A percentile compares a stretch with the other conserved stretches of the same genome.
Conservation (phyloP, 345 rosid genomes). For the Lepidium aucheri region DNA sequence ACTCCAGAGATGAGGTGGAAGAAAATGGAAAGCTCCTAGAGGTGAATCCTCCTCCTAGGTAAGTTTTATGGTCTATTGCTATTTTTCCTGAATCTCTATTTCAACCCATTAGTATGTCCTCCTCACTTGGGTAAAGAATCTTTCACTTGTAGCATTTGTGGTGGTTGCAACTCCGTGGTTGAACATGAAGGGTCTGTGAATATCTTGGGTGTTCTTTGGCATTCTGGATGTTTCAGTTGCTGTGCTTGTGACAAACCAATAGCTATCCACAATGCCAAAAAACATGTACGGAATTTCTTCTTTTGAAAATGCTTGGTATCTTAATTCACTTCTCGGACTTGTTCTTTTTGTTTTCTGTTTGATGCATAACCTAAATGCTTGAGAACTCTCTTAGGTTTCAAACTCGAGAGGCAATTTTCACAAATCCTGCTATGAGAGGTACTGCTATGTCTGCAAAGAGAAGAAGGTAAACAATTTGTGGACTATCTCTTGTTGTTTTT, state of each 20-base stretch:
- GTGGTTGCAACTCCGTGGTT: slow-evolving; percentile 51
- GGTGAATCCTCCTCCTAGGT: slow-evolving; percentile 13
- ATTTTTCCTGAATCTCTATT: not conserved
- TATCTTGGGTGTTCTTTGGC: slow-evolving; percentile 59
- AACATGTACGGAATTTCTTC: not conserved
- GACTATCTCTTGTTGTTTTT: not conserved
- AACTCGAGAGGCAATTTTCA: slow-evolving; percentile 26
- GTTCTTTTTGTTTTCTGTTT: not conserved
- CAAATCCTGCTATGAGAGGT: slow-evolving; percentile 2
- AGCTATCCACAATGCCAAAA: slow-evolving; percentile 49
- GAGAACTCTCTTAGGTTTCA: slow-evolving; percentile 16
- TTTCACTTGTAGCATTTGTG: slow-evolving; percentile 45
- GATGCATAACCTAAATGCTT: not conserved
- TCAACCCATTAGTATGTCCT: not conserved
- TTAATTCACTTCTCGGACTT: too few relatives aligned
- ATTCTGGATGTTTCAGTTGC: slow-evolving; percentile 68
- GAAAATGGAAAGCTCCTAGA: not conserved
- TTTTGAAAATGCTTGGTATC: not conserved
- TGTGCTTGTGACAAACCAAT: slow-evolving; percentile 51
- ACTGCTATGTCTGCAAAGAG: slow-evolving; percentile 23
- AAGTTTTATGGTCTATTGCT: slow-evolving; percentile 2
- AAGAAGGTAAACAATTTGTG: not conserved
- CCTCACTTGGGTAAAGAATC: not conserved
- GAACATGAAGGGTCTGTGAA: slow-evolving; percentile 59
- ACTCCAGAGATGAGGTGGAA: not conserved